A percentile compares a stretch with the other conserved stretches of the same genome.
These are phyloP conservation scores for Moesziomyces antarcticus DNA, from an alignment of 1,284 basidiomycete species.

Conservation along the genomic window DNA sequence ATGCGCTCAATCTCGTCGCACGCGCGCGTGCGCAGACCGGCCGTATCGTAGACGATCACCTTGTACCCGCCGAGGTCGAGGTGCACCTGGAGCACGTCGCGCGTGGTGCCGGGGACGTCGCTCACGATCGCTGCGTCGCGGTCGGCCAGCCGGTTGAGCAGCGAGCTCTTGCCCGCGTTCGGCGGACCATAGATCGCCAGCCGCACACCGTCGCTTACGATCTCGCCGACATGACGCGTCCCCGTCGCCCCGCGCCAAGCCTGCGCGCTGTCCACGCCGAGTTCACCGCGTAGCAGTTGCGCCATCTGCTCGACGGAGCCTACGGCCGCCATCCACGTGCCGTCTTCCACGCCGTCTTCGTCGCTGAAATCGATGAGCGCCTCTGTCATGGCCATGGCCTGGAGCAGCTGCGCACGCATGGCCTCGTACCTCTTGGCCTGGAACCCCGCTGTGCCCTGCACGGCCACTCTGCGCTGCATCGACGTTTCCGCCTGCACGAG, in stretches of 20 bases:
- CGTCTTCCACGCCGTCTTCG: conserved; percentile 84
- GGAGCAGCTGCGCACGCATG: conserved; percentile 76
- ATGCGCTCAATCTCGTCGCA: conserved; percentile 81
- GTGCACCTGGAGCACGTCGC: conserved; percentile 83
- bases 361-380: conserved; percentile 91
- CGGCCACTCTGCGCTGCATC: conserved; percentile 78
- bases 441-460: conserved; percentile 74
- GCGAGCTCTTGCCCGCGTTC: conserved; percentile 86
- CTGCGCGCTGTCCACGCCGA: conserved; percentile 4
- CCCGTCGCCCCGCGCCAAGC: conserved; percentile 58
- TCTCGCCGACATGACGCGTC: conserved; percentile 78
- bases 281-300: conserved; percentile 9
- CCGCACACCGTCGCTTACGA: conserved; percentile 81
- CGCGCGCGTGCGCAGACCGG: conserved; percentile 74
- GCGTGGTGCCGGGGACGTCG: conserved; percentile 83
- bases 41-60: conserved; percentile 83
- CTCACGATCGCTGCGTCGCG: conserved; percentile 89
- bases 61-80: conserved; percentile 84
- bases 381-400: conserved; percentile 80
- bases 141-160: conserved; percentile 83
- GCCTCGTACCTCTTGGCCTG: conserved; percentile 72
- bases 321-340: conserved; percentile 71
- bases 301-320: conserved; percentile 6
- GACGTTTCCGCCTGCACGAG: conserved; percentile 87
- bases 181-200: conserved; percentile 88